Evolutionary conservation across 1,284 basidiomycete genomes (phyloP), one percentile per base, ranked within the genome.

Genomic region (Malassezia brasiliensis): DNA sequence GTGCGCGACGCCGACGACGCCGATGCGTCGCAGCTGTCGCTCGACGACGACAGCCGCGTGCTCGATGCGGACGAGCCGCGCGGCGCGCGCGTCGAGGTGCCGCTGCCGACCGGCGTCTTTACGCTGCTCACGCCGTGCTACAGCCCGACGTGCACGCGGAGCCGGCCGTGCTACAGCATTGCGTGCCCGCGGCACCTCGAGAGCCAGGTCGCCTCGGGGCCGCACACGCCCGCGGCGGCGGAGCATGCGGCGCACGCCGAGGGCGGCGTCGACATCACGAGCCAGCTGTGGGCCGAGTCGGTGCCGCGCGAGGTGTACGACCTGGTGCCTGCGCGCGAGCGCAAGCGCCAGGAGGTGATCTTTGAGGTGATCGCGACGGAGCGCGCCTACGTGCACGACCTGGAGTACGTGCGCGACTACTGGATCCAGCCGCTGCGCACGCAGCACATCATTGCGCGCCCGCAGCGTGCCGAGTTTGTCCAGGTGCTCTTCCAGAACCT

Each of bases 311-410:
- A 96, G 70, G 85, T 98, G 38, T 84, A 88, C 39, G 89, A 93
- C 67, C 88, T 85, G 67, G 88, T 96, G 36, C 85, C 86, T 3
- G 91, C 96, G 59, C 81, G 79, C 34, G 94, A 99, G 79, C 91
- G 94, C 81, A 93, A 84, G 76, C 83, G 94, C 1, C 94, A 99
- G 74, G 94, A 99, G 76, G 89, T 90, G 31, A 96, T 99, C 78
- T 98, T 98, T 75, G 94, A 99, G 78, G 88, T 96, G 62, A 93
- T 96, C 52, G 96, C 96, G 75, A 98, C 94, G 15, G 94, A 98
- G 75, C 83, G 90, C 17, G 91, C 96, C 78, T 98, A 96, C 77
- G 91, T 98, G 39, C 82, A 88, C 52, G 93, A 96, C 76, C 84
- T 98, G 82, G 94, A 99, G 76, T 98, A 99, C 74, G 81, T 99